Base-by-base conservation (phyloP, 116 monocot species). In the Posidonia oceanica region DNA sequence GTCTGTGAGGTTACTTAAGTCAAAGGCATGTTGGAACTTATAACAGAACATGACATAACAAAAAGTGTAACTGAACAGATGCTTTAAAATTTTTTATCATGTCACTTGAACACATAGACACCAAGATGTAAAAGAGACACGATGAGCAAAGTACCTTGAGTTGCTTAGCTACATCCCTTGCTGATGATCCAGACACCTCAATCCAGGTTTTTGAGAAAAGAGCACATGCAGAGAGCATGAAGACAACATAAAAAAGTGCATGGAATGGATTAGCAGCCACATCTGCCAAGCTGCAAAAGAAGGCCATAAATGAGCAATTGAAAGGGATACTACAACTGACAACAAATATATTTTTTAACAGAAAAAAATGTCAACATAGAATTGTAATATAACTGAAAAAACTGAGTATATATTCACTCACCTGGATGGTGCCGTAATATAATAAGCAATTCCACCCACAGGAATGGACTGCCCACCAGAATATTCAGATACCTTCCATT, bases 121-220 rank as follows among this genome's bases (percentile, higher is more conserved):
- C 23, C 36, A 3, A 15, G 7, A 63, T 15, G 1, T 48, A 48
- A 48, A 63, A 29, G 15, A 63, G 14, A 63, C 8, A 29, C 1
- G 29, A 29, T 29, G 29, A 39, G 20, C 14, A 70, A 70, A 39
- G 2, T 75, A 85, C 77, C 82, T 86, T 86, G 22, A 86, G 80
- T 54, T 86, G 86, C 66, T 78, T 86, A 14, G 82, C 82, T 23
- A 86, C 86, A 70, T 86, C 86, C 70, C 78, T 83, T 54, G 83
- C 86, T 59, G 86, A 86, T 52, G 83, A 86, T 75, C 86, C 86
- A 54, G 80, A 83, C 15, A 86, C 83, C 80, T 83, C 83, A 54
- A 86, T 83, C 83, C 83, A 86, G 40, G 82, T 85, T 52, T 86
- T 86, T 21, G 86, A 86, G 75, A 86, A 83, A 72, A 86, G 86